Evolutionary conservation across 495 filamentous ascomycete species (phyloP).

Genomic region (Daldinia caldariorum): DNA sequence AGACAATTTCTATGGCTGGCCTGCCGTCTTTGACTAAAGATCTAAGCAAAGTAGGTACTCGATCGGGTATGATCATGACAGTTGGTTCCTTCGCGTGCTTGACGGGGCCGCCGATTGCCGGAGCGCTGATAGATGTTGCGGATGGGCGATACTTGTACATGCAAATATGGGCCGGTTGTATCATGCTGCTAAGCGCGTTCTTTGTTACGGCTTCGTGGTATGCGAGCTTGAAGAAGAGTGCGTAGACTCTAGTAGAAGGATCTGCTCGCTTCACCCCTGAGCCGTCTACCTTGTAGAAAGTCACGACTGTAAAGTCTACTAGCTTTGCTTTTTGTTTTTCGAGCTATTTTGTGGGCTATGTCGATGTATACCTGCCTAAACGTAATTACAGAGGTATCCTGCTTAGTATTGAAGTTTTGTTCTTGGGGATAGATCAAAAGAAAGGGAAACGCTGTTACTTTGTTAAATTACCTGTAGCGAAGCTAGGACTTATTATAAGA

Average conservation of each 20-base stretch:
- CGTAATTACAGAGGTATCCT: not conserved
- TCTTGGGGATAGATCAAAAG: no score
- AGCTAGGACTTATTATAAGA: no score
- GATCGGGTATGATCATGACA: slow-evolving; percentile 75
- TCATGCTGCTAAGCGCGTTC: slow-evolving; percentile 32
- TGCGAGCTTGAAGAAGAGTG: slow-evolving; percentile 23
- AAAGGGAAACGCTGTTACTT: no score
- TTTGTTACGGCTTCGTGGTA: slow-evolving; percentile 38
- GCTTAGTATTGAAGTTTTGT: not conserved
- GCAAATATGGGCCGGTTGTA: slow-evolving; percentile 63
- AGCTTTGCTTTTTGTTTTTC: not conserved
- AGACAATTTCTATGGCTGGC: slow-evolving; percentile 70
- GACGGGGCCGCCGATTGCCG: slow-evolving; percentile 73
- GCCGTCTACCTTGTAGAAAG: not conserved
- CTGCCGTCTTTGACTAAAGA: slow-evolving; percentile 68
- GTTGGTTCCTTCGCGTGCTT: slow-evolving; percentile 70
- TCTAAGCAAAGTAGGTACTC: slow-evolving; percentile 67
- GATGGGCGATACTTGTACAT: slow-evolving; percentile 58
- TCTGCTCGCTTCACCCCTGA: not conserved
- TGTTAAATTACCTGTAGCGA: no score
- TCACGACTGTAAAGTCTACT: not conserved
- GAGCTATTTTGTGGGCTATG: not conserved
- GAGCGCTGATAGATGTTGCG: slow-evolving; percentile 58
- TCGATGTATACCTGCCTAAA: not conserved
- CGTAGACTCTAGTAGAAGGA: not conserved